Conservation (phyloP, 495 filamentous ascomycete genomes). For the Letharia columbiana region DNA sequence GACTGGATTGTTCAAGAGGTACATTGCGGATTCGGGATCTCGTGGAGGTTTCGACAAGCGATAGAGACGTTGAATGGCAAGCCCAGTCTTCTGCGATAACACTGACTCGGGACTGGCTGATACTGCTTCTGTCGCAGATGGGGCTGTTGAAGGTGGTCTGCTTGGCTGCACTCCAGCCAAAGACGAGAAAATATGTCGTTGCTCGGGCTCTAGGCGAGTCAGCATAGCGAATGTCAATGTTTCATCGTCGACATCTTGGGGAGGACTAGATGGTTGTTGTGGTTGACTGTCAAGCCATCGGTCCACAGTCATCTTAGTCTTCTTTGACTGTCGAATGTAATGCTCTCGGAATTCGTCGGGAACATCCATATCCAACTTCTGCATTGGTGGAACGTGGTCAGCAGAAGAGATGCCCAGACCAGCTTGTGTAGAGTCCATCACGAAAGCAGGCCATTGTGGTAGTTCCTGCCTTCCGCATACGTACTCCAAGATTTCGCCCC, state of each 20-base stretch:
- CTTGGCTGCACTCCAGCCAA: constrained; percentile 60
- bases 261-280: constrained; percentile 59
- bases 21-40: constrained; percentile 79
- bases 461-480: constrained; percentile 80
- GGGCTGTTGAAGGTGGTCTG: constrained; percentile 31
- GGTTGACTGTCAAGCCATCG: constrained; percentile 75
- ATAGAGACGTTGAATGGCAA: constrained; percentile 78
- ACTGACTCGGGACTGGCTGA: constrained; percentile 53
- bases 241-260: constrained; percentile 83
- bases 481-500: constrained; percentile 92
- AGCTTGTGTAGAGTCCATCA: constrained; percentile 44
- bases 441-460: constrained; percentile 80
- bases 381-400: constrained; percentile 55
- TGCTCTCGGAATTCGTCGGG: constrained; percentile 84
- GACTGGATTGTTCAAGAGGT: constrained; percentile 71
- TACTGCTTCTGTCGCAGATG: constrained; percentile 11
- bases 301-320: constrained; percentile 75
- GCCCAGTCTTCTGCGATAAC: constrained; percentile 59
- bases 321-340: constrained; percentile 78
- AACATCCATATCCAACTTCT: constrained; percentile 82
- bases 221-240: constrained; percentile 87
- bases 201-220: constrained; percentile 69
- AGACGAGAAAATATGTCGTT: constrained; percentile 68
- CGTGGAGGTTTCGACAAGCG: constrained; percentile 61
- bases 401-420: constrained; percentile 48